Evolutionary conservation across 2,329 filamentous ascomycete species (phyloP).

Genomic region (Alternaria gaisen): DNA sequence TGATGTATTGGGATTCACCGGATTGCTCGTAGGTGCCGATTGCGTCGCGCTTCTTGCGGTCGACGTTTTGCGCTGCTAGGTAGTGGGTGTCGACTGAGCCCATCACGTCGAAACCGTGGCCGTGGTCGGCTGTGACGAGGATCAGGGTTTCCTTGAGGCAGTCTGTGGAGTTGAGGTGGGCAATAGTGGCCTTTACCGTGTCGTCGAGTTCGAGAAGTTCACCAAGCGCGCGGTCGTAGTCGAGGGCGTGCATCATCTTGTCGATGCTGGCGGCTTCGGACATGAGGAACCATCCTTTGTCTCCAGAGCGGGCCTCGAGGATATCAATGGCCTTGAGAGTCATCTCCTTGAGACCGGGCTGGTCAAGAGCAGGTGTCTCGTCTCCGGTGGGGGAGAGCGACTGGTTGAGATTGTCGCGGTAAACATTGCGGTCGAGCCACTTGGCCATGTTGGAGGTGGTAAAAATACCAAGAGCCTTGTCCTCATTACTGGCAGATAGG

Average conservation of each 20-base stretch:
- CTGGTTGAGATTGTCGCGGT: constrained; percentile 73
- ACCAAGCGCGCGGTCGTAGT: constrained; percentile 85
- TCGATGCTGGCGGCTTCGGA: constrained; percentile 85
- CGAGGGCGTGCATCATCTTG: constrained; percentile 87
- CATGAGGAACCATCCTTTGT: constrained; percentile 88
- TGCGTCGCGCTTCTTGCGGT: constrained; percentile 78
- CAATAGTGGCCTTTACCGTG: constrained; percentile 77
- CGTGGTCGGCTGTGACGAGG: constrained; percentile 86
- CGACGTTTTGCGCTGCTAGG: constrained; percentile 68
- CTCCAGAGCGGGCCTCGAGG: constrained; percentile 69
- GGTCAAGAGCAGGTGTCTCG: constrained; percentile 71
- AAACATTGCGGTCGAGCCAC: constrained; percentile 87
- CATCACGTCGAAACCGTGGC: constrained; percentile 88
- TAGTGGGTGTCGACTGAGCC: constrained; percentile 84
- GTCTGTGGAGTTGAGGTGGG: constrained; percentile 71
- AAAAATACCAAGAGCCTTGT: constrained; percentile 80
- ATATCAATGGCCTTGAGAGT: constrained; percentile 86
- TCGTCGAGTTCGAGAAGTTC: constrained; percentile 88
- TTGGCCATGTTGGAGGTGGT: constrained; percentile 77
- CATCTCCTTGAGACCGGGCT: constrained; percentile 89
- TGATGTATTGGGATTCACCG: constrained; percentile 78
- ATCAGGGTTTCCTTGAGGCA: constrained; percentile 79
- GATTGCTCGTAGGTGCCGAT: constrained; percentile 78
- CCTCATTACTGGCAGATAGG: constrained; percentile 62
- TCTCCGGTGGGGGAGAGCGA: constrained; percentile 75